A percentile compares a stretch with the other conserved stretches of the same genome.
These are phyloP conservation scores for Melampsora allii-populina DNA, from an alignment of 1,284 basidiomycete species.

Conservation along the genomic window DNA sequence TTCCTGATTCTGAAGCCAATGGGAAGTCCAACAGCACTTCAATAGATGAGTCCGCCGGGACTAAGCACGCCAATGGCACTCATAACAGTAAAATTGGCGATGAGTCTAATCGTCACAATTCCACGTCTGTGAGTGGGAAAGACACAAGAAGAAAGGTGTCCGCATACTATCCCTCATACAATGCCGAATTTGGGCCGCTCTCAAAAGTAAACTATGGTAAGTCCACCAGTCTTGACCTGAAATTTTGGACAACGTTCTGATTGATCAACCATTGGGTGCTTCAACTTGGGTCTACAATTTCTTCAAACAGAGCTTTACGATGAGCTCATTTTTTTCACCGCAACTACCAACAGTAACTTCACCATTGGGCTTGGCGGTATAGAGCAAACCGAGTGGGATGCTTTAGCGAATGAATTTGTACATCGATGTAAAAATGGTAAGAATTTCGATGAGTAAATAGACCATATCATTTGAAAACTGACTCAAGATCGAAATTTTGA, in stretches of 20 bases:
- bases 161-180: constrained; percentile 32
- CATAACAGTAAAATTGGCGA: no score
- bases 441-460: neutral
- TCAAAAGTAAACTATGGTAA: constrained; percentile 36
- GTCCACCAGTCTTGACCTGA: neutral
- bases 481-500: neutral
- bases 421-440: constrained; percentile 21
- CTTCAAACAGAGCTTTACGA: constrained; percentile 25
- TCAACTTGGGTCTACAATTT: neutral
- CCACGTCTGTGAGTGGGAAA: no score
- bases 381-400: constrained; percentile 11
- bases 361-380: constrained; percentile 10
- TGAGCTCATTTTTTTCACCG: constrained; percentile 30
- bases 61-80: no score
- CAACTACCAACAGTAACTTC: constrained; percentile 30
- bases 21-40: neutral
- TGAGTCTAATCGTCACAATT: no score
- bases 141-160: constrained; percentile 4
- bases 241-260: neutral
- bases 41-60: no score
- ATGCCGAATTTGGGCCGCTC: constrained; percentile 4
- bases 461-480: neutral
- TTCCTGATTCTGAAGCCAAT: neutral
- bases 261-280: neutral
- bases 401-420: constrained; percentile 25